These are phyloP conservation scores for Fonsecaea nubica DNA, from an alignment of 2,329 filamentous ascomycete genomes.

Conservation along the genomic window DNA sequence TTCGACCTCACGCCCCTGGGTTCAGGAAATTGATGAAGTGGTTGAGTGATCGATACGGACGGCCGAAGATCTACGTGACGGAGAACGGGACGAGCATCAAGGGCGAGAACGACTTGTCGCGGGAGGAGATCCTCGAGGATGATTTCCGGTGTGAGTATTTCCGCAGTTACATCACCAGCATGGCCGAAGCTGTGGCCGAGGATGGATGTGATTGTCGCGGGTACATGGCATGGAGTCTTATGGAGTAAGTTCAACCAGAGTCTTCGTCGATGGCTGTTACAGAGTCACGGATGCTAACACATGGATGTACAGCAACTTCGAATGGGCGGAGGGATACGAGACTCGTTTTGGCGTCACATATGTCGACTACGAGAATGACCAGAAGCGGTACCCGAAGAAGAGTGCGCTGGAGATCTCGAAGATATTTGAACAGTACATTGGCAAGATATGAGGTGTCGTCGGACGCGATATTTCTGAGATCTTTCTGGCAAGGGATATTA, in stretches of 20 bases:
- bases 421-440: constrained; percentile 74
- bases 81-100: constrained; percentile 88
- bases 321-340: constrained; percentile 91
- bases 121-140: constrained; percentile 72
- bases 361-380: constrained; percentile 79
- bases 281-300: constrained; percentile 25
- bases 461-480: neutral
- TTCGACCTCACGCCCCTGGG: constrained; percentile 75
- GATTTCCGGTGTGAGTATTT: constrained; percentile 84
- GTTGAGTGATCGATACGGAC: constrained; percentile 76
- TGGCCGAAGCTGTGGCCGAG: constrained; percentile 72
- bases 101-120: constrained; percentile 76
- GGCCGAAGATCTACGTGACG: constrained; percentile 82
- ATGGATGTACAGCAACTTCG: constrained; percentile 68
- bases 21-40: constrained; percentile 79
- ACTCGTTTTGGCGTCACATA: constrained; percentile 84
- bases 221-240: constrained; percentile 85
- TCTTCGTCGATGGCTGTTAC: neutral
- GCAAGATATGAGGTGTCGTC: constrained; percentile 55
- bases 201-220: constrained; percentile 80
- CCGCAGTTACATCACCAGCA: constrained; percentile 74
- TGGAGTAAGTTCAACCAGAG: constrained; percentile 65
- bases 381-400: constrained; percentile 84
- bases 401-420: constrained; percentile 74
- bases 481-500: neutral